Base-by-base conservation (phyloP, 345 rosid genomes). In the Litchi chinensis region DNA sequence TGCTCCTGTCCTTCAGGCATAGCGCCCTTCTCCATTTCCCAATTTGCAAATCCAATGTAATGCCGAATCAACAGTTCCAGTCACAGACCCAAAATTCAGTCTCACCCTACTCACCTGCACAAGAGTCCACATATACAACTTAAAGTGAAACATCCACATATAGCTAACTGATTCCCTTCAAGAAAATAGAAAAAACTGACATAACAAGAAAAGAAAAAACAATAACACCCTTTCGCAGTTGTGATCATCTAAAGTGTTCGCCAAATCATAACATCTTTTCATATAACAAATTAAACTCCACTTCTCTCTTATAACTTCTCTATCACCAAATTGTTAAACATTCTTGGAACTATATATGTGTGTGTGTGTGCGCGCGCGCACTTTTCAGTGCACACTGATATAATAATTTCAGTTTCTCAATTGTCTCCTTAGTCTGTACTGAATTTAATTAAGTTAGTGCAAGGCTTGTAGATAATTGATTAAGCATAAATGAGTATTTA, bases 1-100 rank as follows among this genome's bases (percentile, higher is more conserved):
- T 18, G 12, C 68, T 79, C 78, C 76, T 62, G 77, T 62, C 77
- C 81, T 77, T 82, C 82, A 63, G 80, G 78, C 85, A 75, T 81
- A 15, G 60, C 59, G 43, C 50, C 70, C 28, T 52, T 77, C 75
- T 78, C 76, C 57, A 73, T 77, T 74, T 60, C 80, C 77, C 77
- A 74, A 80, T 66, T 79, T 71, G 71, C 68, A 67, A 19, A 78
- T 77, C 68, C 72, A 79, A 83, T 21, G 62, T 56, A 59, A 43
- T 46, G 50, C 68, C 74, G 50, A 73, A 79, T 40, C 24, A 67
- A 77, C 26, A 52, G 71, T 77, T 68, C 43, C 56, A 54, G 62
- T 71, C 32, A 19, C 46, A 19, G 32, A 67, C 4, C 57, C 19
- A 67, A 39, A 81, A 71, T 68, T 85, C 70, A 70, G 76, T 68